A percentile compares a stretch with the other conserved stretches of the same genome.
Conservation (phyloP, 345 rosid species). For the Ceriops tagal region DNA sequence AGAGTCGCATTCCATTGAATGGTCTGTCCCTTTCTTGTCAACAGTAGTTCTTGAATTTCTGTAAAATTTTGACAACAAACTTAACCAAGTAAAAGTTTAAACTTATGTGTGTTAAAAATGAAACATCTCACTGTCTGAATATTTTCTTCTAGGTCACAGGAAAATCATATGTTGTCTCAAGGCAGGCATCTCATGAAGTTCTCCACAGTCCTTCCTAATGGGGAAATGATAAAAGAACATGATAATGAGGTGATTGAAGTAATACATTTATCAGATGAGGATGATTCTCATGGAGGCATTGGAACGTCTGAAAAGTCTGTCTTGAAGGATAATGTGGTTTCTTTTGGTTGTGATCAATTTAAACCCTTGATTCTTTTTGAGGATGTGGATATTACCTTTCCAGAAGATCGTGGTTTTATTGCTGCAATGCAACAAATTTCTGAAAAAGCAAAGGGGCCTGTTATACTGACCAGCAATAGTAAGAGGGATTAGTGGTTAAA, state of each 20-base stretch:
- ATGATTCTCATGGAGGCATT: conserved; percentile 18
- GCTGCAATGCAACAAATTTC: conserved; percentile 84
- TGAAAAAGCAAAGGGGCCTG: conserved; percentile 83
- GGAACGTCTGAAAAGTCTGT: conserved; percentile 30
- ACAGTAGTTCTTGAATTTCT: background rate
- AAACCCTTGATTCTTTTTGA: conserved; percentile 84
- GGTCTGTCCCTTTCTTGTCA: conserved; percentile 41
- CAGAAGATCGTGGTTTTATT: conserved; percentile 90
- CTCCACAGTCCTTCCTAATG: conserved; percentile 20
- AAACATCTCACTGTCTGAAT: background rate
- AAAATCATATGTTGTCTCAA: conserved; percentile 36
- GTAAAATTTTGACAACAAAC: conserved; percentile 16
- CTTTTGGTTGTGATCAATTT: conserved; percentile 34
- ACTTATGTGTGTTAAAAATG: background rate
- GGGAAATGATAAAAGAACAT: conserved; percentile 21
- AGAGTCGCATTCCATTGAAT: conserved; percentile 56
- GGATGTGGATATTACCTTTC: conserved; percentile 80
- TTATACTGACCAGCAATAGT: conserved; percentile 83
- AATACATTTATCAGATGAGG: conserved; percentile 34
- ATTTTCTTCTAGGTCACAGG: conserved; percentile 57
- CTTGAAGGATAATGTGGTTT: conserved; percentile 25
- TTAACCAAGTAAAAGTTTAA: conserved; percentile 2
- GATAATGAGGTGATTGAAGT: conserved; percentile 41
- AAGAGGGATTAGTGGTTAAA: conserved; percentile 29
- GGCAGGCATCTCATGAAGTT: conserved; percentile 23